phyloP scores from a whole-genome alignment of 495 filamentous ascomycete genomes.

The Sabuloglossum arenarium region DNA sequence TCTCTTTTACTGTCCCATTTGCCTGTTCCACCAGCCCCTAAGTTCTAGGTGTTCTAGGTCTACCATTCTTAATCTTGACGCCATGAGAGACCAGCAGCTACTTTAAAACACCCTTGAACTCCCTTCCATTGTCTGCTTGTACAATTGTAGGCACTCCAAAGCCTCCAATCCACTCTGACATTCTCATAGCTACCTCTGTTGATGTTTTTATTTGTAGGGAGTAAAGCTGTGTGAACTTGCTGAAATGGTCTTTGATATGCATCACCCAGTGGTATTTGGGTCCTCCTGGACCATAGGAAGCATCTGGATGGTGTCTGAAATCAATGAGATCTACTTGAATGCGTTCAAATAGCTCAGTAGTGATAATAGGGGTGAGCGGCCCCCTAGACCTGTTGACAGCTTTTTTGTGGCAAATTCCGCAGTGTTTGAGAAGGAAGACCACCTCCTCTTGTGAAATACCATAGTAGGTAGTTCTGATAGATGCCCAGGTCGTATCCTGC shows the following conservation, averaged over 20 bases:
- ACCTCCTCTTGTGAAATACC: too few relatives aligned
- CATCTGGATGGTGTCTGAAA: too few relatives aligned
- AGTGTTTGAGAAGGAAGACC: too few relatives aligned
- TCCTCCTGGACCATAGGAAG: too few relatives aligned
- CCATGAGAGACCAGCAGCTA: neutral
- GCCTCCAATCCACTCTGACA: neutral
- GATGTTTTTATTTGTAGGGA: neutral
- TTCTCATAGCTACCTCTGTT: neutral
- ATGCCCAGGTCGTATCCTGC: too few relatives aligned
- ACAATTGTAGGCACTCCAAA: conserved; percentile 3
- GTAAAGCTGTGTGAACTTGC: neutral
- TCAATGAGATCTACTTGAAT: neutral
- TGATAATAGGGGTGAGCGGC: neutral
- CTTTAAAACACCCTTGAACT: neutral
- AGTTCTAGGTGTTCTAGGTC: neutral
- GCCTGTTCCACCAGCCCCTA: neutral
- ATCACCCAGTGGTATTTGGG: too few relatives aligned
- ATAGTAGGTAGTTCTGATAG: too few relatives aligned
- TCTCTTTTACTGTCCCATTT: neutral
- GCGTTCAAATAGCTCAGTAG: neutral
- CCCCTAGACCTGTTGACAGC: too few relatives aligned
- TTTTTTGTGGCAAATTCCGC: too few relatives aligned
- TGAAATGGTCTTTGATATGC: neutral
- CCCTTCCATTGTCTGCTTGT: too few relatives aligned
- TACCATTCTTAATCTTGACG: neutral